A percentile compares a stretch with the other conserved stretches of the same genome.
Conservation (phyloP, 768 basidiomycete genomes). For the Naganishia kalamii region DNA sequence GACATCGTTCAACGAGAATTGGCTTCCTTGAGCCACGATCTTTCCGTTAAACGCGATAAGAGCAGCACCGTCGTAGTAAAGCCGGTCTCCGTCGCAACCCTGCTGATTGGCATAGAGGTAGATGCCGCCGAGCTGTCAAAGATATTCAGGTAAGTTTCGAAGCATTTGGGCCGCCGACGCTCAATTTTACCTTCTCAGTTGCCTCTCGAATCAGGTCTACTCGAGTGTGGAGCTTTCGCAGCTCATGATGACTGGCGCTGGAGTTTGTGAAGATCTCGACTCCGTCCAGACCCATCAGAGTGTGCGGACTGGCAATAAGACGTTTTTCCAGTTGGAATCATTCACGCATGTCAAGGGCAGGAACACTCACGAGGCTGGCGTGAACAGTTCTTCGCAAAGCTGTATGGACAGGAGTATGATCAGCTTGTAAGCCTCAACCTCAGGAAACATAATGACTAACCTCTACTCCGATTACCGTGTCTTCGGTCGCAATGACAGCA, state of each 20-base stretch:
- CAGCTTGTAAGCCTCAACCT: neutral
- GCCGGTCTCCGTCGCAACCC: slow-evolving; percentile 94
- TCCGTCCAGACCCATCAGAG: slow-evolving; percentile 94
- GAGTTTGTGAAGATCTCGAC: slow-evolving; percentile 99
- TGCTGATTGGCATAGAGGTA: slow-evolving; percentile 99
- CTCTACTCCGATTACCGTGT: slow-evolving; percentile 95
- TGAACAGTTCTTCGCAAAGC: slow-evolving; percentile 95
- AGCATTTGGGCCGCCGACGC: neutral
- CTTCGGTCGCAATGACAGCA: slow-evolving; percentile 81
- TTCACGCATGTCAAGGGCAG: neutral
- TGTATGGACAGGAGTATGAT: neutral
- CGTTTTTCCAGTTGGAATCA: neutral
- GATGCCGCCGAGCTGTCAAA: slow-evolving; percentile 75
- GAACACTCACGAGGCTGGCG: slow-evolving; percentile 70
- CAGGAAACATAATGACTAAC: neutral
- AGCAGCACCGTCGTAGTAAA: slow-evolving; percentile 96
- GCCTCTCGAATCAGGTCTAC: slow-evolving; percentile 96
- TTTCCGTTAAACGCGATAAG: slow-evolving; percentile 92
- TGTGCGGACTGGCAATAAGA: slow-evolving; percentile 67
- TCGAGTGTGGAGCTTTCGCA: slow-evolving; percentile 86
- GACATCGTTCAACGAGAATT: slow-evolving; percentile 91
- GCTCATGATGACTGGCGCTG: slow-evolving; percentile 94
- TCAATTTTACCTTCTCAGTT: slow-evolving; percentile 67
- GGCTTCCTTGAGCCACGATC: slow-evolving; percentile 88
- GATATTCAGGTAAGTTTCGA: neutral